These are phyloP conservation scores for Phytophthora brassicae DNA, from an alignment of 352 stramenopile genomes.

Conservation along the genomic window DNA sequence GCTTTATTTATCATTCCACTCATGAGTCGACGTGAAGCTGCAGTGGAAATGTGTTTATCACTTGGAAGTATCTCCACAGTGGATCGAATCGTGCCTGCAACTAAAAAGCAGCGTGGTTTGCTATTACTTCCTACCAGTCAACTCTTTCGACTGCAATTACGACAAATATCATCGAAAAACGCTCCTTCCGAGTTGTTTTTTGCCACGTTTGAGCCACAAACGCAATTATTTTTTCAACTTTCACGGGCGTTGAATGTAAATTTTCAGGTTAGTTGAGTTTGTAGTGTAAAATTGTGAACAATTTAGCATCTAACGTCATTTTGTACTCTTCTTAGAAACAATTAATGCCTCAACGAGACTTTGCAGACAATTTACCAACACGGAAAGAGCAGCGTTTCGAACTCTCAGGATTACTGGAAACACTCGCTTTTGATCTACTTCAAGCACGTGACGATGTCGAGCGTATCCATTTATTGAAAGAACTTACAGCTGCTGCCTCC, in stretches of 20 bases:
- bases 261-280: constrained; percentile 43
- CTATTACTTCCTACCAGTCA: constrained; percentile 51
- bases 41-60: constrained; percentile 23
- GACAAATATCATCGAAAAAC: constrained; percentile 7
- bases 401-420: constrained; percentile 35
- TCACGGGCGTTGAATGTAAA: constrained; percentile 34
- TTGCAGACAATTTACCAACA: background rate
- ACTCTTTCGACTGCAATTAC: constrained; percentile 50
- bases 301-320: constrained; percentile 6
- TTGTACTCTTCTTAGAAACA: constrained; percentile 19
- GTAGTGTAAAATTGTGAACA: background rate
- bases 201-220: constrained; percentile 63
- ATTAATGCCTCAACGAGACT: constrained; percentile 18
- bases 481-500: constrained; percentile 43
- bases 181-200: constrained; percentile 36
- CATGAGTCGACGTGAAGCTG: constrained; percentile 20
- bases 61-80: constrained; percentile 33
- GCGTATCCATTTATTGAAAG: constrained; percentile 40
- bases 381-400: constrained; percentile 27
- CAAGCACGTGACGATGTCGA: constrained; percentile 11
- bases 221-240: constrained; percentile 61
- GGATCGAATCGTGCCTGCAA: constrained; percentile 40
- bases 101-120: constrained; percentile 40
- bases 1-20: constrained; percentile 53
- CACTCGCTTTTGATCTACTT: constrained; percentile 37